A percentile compares a stretch with the other conserved stretches of the same genome.
Evolutionary conservation across 2,329 filamentous ascomycete genomes (phyloP).

Genomic region (Tolypocladium sp.): DNA sequence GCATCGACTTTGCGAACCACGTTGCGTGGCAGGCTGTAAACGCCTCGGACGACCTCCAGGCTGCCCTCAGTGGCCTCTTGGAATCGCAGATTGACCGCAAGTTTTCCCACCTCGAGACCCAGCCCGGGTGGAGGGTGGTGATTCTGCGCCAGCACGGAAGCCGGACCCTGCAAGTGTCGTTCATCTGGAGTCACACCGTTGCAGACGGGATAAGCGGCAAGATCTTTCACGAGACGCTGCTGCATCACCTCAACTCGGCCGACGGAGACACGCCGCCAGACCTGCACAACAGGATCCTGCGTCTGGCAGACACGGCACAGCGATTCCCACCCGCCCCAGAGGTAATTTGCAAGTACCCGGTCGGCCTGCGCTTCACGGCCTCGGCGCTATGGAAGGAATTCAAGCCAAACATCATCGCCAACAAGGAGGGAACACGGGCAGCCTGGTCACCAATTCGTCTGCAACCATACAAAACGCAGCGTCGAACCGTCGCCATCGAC

Average conservation of each 20-base stretch:
- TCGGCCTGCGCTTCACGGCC: background rate
- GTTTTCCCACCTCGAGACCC: conserved; percentile 7
- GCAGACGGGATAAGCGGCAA: conserved; percentile 20
- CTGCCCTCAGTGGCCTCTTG: background rate
- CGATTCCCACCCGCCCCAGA: background rate
- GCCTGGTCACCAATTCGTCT: background rate
- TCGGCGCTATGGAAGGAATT: background rate
- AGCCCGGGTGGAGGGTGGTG: conserved; percentile 15
- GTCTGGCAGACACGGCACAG: background rate
- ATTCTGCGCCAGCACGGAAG: background rate
- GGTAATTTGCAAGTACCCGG: background rate
- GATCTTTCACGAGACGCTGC: conserved; percentile 18
- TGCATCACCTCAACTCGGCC: conserved; percentile 14
- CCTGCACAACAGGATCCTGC: background rate
- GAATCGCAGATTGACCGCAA: background rate
- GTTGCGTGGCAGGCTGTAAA: conserved; percentile 7
- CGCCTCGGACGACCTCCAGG: background rate
- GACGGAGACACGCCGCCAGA: conserved; percentile 1
- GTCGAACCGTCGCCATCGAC: background rate
- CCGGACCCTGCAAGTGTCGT: conserved; percentile 13
- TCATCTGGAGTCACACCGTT: conserved; percentile 16
- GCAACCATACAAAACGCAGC: background rate
- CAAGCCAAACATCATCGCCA: background rate
- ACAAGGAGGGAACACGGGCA: background rate
- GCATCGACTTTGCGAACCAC: conserved; percentile 9